Evolutionary conservation across 2,329 filamentous ascomycete species (phyloP), one percentile per base, ranked within the genome.

Genomic region (Neocucurbitaria cava): DNA sequence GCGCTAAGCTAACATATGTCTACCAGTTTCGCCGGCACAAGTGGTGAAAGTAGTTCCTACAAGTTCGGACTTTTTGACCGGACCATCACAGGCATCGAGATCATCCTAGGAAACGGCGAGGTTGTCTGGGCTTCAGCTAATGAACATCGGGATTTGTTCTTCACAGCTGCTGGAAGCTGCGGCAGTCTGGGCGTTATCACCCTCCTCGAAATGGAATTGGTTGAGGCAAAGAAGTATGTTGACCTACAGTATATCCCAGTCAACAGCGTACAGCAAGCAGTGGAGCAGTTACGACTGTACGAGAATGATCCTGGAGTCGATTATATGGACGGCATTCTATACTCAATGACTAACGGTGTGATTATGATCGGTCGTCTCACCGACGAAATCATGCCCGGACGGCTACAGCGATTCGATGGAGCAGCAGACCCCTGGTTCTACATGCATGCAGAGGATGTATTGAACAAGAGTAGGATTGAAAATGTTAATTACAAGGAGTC

Each of bases 381-480:
- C 0, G 78, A 89, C 46, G 68, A 76, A 0, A 56, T 80, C 0
- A 80, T 80, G 0, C 49, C 68, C 5, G 64, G 59, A 8, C 58
- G 49, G 11, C 64, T 69, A 23, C 71, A 76, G 48, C 66, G 66
- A 5, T 89, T 91, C 71, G 83, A 82, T n/a, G 78, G 82, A 10
- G 76, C 83, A 0, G 72, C 71, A 3, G 89, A 92, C 60, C 85
- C 87, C 0, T 92, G 89, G 90, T 91, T 90, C 68, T 92, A 91
- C 55, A 76, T 91, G 2, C 88, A 89, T 59, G 88, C 84, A 1
- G 75, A 85, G 59, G 52, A 61, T 8, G 57, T 72, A 1, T 23
- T 74, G 11, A 61, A 62, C 20, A 58, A 39, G 21, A 57, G 21
- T 15, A 39, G 49, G 18, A 24, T 52, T 2, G 40, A 54, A 8